These are phyloP conservation scores for Trichoderma cornu-damae DNA, from an alignment of 2,329 filamentous ascomycete species.

Conservation along the genomic window DNA sequence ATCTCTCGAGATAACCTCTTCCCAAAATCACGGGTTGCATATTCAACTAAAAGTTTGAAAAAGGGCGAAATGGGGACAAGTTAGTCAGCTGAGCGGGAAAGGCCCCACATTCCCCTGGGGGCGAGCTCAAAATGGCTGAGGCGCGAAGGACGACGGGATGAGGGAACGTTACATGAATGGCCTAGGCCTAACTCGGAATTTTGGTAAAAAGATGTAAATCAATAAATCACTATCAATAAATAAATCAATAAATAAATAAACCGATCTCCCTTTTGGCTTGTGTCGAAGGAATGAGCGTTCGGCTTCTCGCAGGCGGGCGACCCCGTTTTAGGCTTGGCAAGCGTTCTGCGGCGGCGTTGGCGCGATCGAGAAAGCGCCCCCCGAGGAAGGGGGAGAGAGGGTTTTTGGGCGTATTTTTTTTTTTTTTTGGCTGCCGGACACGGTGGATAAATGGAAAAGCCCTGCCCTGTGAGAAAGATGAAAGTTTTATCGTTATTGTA, in stretches of 20 bases:
- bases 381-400: neutral
- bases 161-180: slow-evolving; percentile 19
- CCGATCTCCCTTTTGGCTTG: neutral
- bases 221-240: too few relatives aligned
- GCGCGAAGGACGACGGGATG: neutral
- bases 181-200: slow-evolving; percentile 9
- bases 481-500: neutral
- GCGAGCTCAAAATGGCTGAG: neutral
- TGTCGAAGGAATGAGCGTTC: slow-evolving; percentile 1
- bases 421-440: too few relatives aligned
- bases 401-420: too few relatives aligned
- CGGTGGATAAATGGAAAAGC: too few relatives aligned
- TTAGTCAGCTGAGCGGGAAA: slow-evolving; percentile 10
- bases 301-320: slow-evolving; percentile 17
- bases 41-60: too few relatives aligned
- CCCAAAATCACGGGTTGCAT: neutral
- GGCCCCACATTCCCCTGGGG: neutral
- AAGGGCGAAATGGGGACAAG: neutral
- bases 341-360: slow-evolving; percentile 1
- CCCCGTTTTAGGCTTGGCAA: slow-evolving; percentile 8
- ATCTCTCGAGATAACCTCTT: neutral
- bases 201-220: neutral
- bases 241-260: neutral
- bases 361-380: slow-evolving; percentile 9
- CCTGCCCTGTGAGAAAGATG: too few relatives aligned